A percentile compares a stretch with the other conserved stretches of the same genome.
These are phyloP conservation scores for Cicer yamashitae DNA, from an alignment of 306 rosid genomes.

Conservation along the genomic window DNA sequence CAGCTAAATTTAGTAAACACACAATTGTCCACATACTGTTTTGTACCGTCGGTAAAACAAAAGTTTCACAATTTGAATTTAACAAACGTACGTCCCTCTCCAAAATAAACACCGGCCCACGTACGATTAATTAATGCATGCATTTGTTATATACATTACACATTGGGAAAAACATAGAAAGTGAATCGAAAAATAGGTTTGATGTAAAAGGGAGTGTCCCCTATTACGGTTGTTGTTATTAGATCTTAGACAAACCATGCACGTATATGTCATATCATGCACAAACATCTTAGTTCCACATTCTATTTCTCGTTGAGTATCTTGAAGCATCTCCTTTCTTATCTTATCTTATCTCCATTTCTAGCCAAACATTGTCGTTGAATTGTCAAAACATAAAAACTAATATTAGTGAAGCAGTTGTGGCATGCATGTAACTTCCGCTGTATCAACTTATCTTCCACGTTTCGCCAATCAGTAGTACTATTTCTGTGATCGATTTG, in stretches of 20 bases:
- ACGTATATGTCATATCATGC: conserved; percentile 30
- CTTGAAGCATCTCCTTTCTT: neutral
- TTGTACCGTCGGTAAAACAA: too few species aligned
- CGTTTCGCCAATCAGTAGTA: conserved; percentile 10
- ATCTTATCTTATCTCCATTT: conserved; percentile 18
- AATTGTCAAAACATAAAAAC: conserved; percentile 36
- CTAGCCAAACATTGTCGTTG: conserved; percentile 41
- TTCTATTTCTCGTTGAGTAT: conserved; percentile 5
- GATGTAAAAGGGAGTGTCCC: neutral
- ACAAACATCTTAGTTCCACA: neutral
- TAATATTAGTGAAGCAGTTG: conserved; percentile 21
- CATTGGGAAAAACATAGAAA: too few species aligned
- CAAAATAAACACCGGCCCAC: too few species aligned
- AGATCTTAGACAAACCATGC: conserved; percentile 19
- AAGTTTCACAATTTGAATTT: too few species aligned
- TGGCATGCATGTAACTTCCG: neutral
- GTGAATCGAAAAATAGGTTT: neutral
- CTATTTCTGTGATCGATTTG: neutral
- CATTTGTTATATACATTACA: too few species aligned
- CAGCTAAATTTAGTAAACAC: too few species aligned
- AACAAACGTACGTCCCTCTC: too few species aligned
- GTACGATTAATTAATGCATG: too few species aligned
- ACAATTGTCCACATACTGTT: too few species aligned
- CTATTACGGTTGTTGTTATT: neutral
- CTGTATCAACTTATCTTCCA: conserved; percentile 42